Evolutionary conservation across 805 yeast species (phyloP).

Genomic region (Nakazawaea ernobii): DNA sequence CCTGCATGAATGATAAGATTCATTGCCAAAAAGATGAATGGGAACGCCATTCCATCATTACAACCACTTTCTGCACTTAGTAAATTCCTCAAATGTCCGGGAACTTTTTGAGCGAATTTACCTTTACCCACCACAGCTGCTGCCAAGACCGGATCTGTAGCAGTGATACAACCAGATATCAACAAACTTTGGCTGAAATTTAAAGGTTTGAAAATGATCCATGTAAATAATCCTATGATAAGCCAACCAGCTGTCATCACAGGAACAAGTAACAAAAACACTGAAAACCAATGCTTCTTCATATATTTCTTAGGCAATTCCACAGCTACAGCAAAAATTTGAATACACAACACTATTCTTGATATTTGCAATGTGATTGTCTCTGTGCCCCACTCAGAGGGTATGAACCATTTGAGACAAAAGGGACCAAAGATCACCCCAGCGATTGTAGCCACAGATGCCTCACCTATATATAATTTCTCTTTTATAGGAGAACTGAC

Average conservation of each 20-base stretch:
- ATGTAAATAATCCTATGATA: slow-evolving; percentile 55
- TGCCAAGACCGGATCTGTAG: slow-evolving; percentile 72
- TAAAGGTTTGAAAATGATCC: slow-evolving; percentile 54
- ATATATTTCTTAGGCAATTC: slow-evolving; percentile 67
- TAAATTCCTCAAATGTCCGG: slow-evolving; percentile 55
- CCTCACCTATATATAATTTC: slow-evolving; percentile 56
- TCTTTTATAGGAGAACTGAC: slow-evolving; percentile 57
- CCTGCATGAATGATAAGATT: slow-evolving; percentile 47
- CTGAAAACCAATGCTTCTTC: slow-evolving; percentile 51
- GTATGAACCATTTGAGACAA: slow-evolving; percentile 52
- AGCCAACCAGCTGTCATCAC: slow-evolving; percentile 73
- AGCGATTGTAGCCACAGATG: slow-evolving; percentile 57
- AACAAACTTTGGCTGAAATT: slow-evolving; percentile 50
- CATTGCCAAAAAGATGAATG: slow-evolving; percentile 59
- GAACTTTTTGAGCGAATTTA: slow-evolving; percentile 61
- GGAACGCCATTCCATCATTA: slow-evolving; percentile 70
- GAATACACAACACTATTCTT: slow-evolving; percentile 62
- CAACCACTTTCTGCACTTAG: slow-evolving; percentile 71
- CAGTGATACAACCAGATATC: slow-evolving; percentile 67
- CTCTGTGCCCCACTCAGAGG: slow-evolving; percentile 51
- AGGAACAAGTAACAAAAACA: slow-evolving; percentile 53
- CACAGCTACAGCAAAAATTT: slow-evolving; percentile 67
- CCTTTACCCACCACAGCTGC: slow-evolving; percentile 74
- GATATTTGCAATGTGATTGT: slow-evolving; percentile 54
- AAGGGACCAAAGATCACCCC: slow-evolving; percentile 60